Evolutionary conservation across 1,139 yeast species (phyloP), one percentile per base, ranked within the genome.

Genomic region (Tardiomyces depauwii): DNA sequence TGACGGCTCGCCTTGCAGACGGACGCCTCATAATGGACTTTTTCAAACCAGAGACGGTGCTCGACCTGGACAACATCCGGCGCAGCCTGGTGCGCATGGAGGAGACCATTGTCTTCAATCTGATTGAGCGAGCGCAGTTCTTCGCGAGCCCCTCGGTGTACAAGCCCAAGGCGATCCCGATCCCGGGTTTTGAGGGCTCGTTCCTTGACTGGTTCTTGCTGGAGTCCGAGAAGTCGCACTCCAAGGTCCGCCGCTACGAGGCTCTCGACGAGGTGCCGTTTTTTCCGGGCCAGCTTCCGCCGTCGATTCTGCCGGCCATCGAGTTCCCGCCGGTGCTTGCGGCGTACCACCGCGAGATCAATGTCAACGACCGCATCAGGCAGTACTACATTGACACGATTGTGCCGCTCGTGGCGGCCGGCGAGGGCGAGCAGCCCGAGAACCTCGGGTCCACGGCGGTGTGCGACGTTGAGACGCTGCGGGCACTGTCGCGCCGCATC

Each of bases 211-310:
- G 95, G 91, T 71, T 87, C 9, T 69, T 89, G 42, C 62, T 77
- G 49, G 91, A 86, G 57, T 71, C 81, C 55, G 98, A 91, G 63
- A 75, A 68, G 48, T 75, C 78, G 12, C 96, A 91, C 53, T 80
- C 94, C 3, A 93, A 84, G 62, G 74, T 89, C 43, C 77, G 98
- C 60, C 73, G 98, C 55, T 91, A 80, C 62, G 91, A 88, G 60
- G 89, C 96, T 0, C 97, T 97, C 0, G 98, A 91, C 63, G 96
- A 91, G 64, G 73, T 77, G n/a, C 91, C 98, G 2, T 91, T 88
- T 62, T 88, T 82, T 70, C 95, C 95, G 1, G 67, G 77, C 25
- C 68, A 73, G 32, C 69, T 91, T 45, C 68, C 75, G 44, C 72
- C 75, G 21, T 78, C 95, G 2, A 77, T 91, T 48, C 69, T 91